Evolutionary conservation across 192 early-diverging fungal species (phyloP).

Genomic region (Diversispora epigaea): DNA sequence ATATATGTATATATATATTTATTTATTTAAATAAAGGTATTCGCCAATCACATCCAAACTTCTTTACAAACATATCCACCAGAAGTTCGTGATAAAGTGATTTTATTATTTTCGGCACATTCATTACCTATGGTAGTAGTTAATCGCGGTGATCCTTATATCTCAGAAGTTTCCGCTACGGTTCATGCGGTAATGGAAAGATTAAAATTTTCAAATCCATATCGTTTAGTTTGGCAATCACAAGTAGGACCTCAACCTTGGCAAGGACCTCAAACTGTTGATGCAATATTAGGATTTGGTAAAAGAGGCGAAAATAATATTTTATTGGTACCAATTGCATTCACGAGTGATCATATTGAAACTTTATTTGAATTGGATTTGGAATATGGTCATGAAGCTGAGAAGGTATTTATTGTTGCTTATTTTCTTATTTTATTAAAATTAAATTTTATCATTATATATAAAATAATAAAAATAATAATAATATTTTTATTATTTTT

Average conservation of each 20-base stretch:
- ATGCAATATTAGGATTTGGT: slow-evolving; percentile 75
- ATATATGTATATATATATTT: background rate
- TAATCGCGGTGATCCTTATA: slow-evolving; percentile 88
- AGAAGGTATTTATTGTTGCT: slow-evolving; percentile 53
- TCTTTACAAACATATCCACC: slow-evolving; percentile 64
- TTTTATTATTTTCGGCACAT: slow-evolving; percentile 94
- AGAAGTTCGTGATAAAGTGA: slow-evolving; percentile 65
- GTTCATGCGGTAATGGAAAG: slow-evolving; percentile 79
- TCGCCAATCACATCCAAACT: slow-evolving; percentile 75
- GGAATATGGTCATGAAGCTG: slow-evolving; percentile 85
- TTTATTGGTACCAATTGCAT: slow-evolving; percentile 90
- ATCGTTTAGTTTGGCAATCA: slow-evolving; percentile 92
- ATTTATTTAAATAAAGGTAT: slow-evolving; percentile 54
- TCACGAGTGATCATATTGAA: slow-evolving; percentile 96
- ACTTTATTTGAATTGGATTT: slow-evolving; percentile 95
- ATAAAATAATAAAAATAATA: slow-evolving; percentile 3
- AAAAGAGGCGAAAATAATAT: slow-evolving; percentile 76
- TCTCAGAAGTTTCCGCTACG: slow-evolving; percentile 81
- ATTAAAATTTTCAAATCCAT: slow-evolving; percentile 73
- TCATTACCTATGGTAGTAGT: slow-evolving; percentile 93
- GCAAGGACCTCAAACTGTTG: slow-evolving; percentile 87
- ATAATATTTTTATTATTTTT: slow-evolving; percentile 11
- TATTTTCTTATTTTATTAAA: background rate
- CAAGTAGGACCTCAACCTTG: slow-evolving; percentile 91
- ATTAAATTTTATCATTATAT: background rate